These are phyloP conservation scores for Mycena sanguinolenta DNA, from an alignment of 768 basidiomycete species.

Conservation along the genomic window DNA sequence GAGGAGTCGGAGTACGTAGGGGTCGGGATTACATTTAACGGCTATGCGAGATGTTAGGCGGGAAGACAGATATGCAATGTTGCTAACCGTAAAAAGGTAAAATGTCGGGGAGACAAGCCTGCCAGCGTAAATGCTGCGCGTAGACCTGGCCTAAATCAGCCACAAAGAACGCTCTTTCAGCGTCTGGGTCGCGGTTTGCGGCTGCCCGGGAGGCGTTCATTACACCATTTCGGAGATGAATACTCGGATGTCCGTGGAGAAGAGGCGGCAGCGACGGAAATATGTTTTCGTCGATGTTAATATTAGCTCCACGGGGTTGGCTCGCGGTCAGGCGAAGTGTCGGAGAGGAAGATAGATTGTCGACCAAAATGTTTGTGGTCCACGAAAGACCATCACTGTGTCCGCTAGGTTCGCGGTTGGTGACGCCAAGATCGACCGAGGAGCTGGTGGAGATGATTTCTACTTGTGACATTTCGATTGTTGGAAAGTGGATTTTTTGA, in stretches of 20 bases:
- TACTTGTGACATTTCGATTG: constrained; percentile 55
- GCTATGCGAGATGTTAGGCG: constrained; percentile 62
- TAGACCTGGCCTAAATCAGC: constrained; percentile 93
- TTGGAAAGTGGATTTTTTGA: neutral
- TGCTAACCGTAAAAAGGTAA: constrained; percentile 90
- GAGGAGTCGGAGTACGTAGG: constrained; percentile 90
- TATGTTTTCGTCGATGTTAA: constrained; percentile 54
- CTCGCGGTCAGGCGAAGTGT: constrained; percentile 82
- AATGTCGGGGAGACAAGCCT: constrained; percentile 79
- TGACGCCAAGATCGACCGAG: constrained; percentile 34
- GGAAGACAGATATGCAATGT: constrained; percentile 35
- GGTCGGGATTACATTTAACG: constrained; percentile 98
- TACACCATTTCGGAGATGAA: constrained; percentile 84
- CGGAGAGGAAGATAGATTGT: constrained; percentile 66
- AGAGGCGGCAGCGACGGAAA: constrained; percentile 79
- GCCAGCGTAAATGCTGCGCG: constrained; percentile 88
- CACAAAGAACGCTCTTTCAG: constrained; percentile 96
- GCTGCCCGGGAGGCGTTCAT: constrained; percentile 66
- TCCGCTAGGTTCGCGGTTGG: constrained; percentile 26
- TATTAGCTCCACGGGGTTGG: constrained; percentile 64
- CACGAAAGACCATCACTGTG: constrained; percentile 58
- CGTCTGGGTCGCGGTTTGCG: constrained; percentile 66
- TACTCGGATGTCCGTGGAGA: constrained; percentile 74
- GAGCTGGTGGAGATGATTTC: constrained; percentile 43
- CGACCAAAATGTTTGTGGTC: constrained; percentile 53